A percentile compares a stretch with the other conserved stretches of the same genome.
These are phyloP conservation scores for Silene coronaria DNA, from an alignment of 179 eudicot genomes.

Conservation along the genomic window DNA sequence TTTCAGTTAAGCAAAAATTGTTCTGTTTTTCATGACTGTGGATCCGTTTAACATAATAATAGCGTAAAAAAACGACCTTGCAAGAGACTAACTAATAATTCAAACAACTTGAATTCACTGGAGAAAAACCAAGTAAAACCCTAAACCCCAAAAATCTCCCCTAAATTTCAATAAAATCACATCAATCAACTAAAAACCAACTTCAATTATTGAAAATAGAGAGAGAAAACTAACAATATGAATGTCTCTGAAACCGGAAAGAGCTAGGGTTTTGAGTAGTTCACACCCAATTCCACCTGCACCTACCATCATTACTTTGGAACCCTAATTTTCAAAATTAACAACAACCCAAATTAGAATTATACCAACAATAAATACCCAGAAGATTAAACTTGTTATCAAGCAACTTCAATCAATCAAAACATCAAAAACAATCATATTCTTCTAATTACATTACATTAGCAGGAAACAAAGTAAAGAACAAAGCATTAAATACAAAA, in stretches of 20 bases:
- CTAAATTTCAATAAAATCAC: not conserved
- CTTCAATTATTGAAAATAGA: conserved; percentile 31
- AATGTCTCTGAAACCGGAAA: conserved; percentile 85
- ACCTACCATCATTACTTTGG: conserved; percentile 86
- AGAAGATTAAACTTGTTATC: not conserved
- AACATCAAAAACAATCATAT: not conserved
- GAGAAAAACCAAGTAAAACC: conserved; percentile 23
- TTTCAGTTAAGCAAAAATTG: too few species aligned
- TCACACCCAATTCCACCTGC: conserved; percentile 99
- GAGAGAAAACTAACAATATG: conserved; percentile 66
- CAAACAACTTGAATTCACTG: too few species aligned
- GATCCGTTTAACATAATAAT: too few species aligned
- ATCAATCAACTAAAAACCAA: not conserved
- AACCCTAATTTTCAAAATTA: conserved; percentile 17
- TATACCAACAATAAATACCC: not conserved
- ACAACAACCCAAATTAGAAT: not conserved
- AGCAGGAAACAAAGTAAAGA: not conserved
- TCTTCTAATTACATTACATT: too few species aligned
- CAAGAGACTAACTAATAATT: not conserved
- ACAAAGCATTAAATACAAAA: not conserved
- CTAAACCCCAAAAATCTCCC: conserved; percentile 12
- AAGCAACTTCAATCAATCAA: conserved; percentile 8
- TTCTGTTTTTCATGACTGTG: too few species aligned
- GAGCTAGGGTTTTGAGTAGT: conserved; percentile 89
- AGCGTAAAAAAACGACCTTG: too few species aligned